Base-by-base conservation (phyloP, 2,329 filamentous ascomycete species). In the Penicillium sp. region DNA sequence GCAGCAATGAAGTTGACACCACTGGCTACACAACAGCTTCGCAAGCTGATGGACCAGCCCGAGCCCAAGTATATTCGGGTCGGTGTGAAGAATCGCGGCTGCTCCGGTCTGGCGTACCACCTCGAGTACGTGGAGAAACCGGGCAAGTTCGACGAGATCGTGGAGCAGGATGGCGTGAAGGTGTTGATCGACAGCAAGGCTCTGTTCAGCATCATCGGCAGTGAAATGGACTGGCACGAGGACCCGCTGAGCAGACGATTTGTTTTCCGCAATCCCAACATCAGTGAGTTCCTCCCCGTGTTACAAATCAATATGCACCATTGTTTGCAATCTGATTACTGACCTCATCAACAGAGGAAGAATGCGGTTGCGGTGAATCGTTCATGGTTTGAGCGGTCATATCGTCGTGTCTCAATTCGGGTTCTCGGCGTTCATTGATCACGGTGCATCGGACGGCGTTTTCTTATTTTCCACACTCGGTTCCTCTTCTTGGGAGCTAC, bases 171-270 rank as follows among this genome's bases (percentile, higher is more conserved):
- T 70, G 95, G 94, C 0, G 94, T 99, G 58, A 94, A 91, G 78
- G 94, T 99, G 36, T 76, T 98, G 74, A 95, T 99, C 58, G 95
- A 99, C 76, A 96, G 91, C 82, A 98, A 97, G 81, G 95, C 95
- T 43, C 80, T 99, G 51, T 93, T 99, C 75, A 98, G 94, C 77
- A 98, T 99, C 55, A 97, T 99, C 69, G 95, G 95, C 5, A 96
- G 90, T 72, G 94, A 98, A 79, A 99, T 99, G 95, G 95, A 99
- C 73, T 99, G 94, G 93, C 84, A 94, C 11, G 93, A 98, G 78
- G 95, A 98, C 70, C 96, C 96, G 80, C 79, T 99, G 64, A 96
- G 89, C 75, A 86, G 93, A 77, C 84, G 91, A 65, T 99, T 99
- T 76, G 88, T 96, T 52, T 99, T 99, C 79, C 89, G 87, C 74